These are phyloP conservation scores for Trebouxia sp. DNA, from an alignment of 139 green algal genomes.

Conservation along the genomic window DNA sequence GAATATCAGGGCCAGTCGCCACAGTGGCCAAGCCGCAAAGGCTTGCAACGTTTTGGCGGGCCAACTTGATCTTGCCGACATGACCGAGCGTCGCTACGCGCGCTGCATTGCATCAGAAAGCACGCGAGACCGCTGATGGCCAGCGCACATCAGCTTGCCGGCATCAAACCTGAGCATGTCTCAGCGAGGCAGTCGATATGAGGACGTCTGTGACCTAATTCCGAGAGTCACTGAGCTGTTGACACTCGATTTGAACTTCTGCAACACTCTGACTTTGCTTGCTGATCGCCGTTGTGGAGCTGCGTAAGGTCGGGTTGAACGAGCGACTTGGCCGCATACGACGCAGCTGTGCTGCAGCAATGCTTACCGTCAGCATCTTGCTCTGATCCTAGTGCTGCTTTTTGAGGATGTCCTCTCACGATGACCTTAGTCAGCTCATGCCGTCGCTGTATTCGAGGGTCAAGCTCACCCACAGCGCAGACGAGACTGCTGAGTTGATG, in stretches of 20 bases:
- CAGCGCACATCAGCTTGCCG: neutral
- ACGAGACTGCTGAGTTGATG: neutral
- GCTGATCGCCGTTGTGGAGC: neutral
- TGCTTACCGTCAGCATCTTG: too few relatives aligned
- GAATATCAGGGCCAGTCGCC: constrained; percentile 8
- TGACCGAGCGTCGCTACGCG: neutral
- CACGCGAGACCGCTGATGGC: neutral
- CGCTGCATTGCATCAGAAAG: neutral
- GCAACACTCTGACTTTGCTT: neutral
- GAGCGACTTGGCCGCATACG: neutral
- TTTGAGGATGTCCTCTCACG: neutral
- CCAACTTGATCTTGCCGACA: neutral
- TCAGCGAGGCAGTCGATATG: neutral
- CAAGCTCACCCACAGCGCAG: neutral
- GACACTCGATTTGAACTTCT: constrained; percentile 4
- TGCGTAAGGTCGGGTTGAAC: neutral
- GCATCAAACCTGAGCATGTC: too few relatives aligned
- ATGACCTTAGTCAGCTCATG: constrained; percentile 21
- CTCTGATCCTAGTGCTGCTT: too few relatives aligned
- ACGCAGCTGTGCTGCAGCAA: neutral
- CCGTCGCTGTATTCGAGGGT: neutral
- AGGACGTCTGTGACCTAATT: neutral
- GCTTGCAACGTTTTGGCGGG: neutral
- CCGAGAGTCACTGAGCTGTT: neutral
- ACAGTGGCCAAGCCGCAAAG: neutral